These are phyloP conservation scores for Verticillium longisporum DNA, from an alignment of 2,329 filamentous ascomycete species.

Conservation along the genomic window DNA sequence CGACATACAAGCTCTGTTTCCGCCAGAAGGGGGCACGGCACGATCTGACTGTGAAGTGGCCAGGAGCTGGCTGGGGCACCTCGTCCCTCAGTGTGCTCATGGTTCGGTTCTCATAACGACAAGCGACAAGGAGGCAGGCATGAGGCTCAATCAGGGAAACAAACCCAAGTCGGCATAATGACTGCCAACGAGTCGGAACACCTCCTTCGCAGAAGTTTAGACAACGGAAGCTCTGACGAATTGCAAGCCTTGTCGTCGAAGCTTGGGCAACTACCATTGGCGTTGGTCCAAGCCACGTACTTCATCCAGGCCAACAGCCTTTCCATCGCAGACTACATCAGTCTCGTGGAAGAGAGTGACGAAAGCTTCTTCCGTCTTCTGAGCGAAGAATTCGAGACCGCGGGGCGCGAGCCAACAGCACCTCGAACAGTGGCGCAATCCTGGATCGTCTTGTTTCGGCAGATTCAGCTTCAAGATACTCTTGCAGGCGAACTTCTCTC, in stretches of 20 bases:
- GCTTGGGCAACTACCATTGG: conserved; percentile 24
- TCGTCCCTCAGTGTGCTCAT: conserved; percentile 20
- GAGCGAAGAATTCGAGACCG: conserved; percentile 21
- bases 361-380: conserved; percentile 14
- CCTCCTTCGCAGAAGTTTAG: conserved; percentile 15
- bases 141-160: conserved; percentile 15
- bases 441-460: conserved; percentile 26
- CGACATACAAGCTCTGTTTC: conserved; percentile 12
- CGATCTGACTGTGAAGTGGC: too few species aligned
- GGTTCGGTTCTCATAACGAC: conserved; percentile 26
- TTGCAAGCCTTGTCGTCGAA: conserved; percentile 15
- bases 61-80: not conserved
- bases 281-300: conserved; percentile 24
- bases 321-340: conserved; percentile 17
- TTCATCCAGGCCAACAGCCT: conserved; percentile 24
- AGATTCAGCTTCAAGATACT: conserved; percentile 17
- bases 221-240: not conserved
- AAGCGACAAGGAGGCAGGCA: conserved; percentile 22
- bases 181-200: conserved; percentile 12
- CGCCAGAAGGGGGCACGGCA: not conserved
- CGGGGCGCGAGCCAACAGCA: conserved; percentile 17
- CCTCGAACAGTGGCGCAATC: conserved; percentile 17
- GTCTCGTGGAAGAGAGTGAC: conserved; percentile 17
- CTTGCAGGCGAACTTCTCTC: conserved; percentile 23
- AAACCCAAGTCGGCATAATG: conserved; percentile 18